Conservation (phyloP, 2,329 filamentous ascomycete genomes). For the Pseudocercospora vitis region DNA sequence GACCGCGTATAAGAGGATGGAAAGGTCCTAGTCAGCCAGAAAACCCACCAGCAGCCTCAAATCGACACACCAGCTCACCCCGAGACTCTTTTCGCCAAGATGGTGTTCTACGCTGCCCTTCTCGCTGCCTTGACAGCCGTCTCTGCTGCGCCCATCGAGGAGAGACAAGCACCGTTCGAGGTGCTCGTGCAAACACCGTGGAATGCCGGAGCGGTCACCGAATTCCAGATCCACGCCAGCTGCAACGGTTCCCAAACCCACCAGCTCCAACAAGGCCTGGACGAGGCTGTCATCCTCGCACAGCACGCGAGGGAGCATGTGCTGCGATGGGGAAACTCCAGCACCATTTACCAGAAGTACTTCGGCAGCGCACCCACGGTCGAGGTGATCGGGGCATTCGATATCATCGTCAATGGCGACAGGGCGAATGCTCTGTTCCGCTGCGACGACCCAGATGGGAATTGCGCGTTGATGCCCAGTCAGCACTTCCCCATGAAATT, state of each 20-base stretch:
- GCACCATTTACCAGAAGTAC: conserved; percentile 63
- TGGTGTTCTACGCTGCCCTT: conserved; percentile 15
- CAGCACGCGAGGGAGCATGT: conserved; percentile 64
- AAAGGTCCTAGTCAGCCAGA: not conserved
- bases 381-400: conserved; percentile 62
- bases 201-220: conserved; percentile 40
- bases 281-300: conserved; percentile 60
- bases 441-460: conserved; percentile 67
- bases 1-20: not conserved
- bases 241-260: conserved; percentile 63
- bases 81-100: conserved; percentile 8
- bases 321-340: conserved; percentile 57
- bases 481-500: not conserved
- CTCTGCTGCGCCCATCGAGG: conserved; percentile 19
- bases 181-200: conserved; percentile 19
- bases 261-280: conserved; percentile 58
- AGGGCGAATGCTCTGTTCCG: conserved; percentile 61
- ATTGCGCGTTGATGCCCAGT: conserved; percentile 48
- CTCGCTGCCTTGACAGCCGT: conserved; percentile 19
- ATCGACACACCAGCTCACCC: too few species aligned
- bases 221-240: conserved; percentile 60
- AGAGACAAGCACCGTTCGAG: conserved; percentile 22
- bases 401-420: conserved; percentile 60
- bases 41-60: not conserved
- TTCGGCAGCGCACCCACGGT: conserved; percentile 62